These are phyloP conservation scores for Suillus placidus DNA, from an alignment of 768 basidiomycete species.

Conservation along the genomic window DNA sequence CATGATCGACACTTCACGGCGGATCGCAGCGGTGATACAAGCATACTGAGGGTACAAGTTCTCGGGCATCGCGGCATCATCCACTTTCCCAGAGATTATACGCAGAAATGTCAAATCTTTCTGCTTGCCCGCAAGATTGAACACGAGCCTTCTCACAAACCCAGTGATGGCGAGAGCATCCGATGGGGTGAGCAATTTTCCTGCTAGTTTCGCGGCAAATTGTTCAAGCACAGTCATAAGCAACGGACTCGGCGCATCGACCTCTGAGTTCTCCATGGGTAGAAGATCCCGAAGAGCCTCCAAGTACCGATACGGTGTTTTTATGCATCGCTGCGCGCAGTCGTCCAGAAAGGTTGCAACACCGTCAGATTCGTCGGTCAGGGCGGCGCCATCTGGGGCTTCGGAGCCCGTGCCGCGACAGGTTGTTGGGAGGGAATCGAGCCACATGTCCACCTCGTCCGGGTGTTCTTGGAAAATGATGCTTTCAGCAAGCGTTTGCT, in stretches of 20 bases:
- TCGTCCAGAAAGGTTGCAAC: conserved; percentile 81
- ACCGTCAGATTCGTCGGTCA: conserved; percentile 58
- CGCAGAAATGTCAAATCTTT: conserved; percentile 44
- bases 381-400: conserved; percentile 53
- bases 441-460: conserved; percentile 74
- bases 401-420: conserved; percentile 37
- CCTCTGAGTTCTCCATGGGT: conserved; percentile 14
- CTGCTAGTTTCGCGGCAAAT: conserved; percentile 64
- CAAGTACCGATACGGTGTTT: conserved; percentile 84
- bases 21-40: conserved; percentile 42
- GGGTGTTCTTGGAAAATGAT: conserved; percentile 81
- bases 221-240: conserved; percentile 84
- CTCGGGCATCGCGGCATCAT: conserved; percentile 32
- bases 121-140: conserved; percentile 59
- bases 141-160: conserved; percentile 66
- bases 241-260: conserved; percentile 56
- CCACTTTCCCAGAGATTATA: conserved; percentile 40
- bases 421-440: conserved; percentile 59
- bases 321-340: conserved; percentile 78
- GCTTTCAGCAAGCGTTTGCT: conserved; percentile 66
- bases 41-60: conserved; percentile 38
- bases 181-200: conserved; percentile 54
- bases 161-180: conserved; percentile 63
- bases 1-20: conserved; percentile 49
- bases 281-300: conserved; percentile 59